Evolutionary conservation across 78 protist genomes (phyloP).

Genomic region (Salpingoeca rosetta): DNA sequence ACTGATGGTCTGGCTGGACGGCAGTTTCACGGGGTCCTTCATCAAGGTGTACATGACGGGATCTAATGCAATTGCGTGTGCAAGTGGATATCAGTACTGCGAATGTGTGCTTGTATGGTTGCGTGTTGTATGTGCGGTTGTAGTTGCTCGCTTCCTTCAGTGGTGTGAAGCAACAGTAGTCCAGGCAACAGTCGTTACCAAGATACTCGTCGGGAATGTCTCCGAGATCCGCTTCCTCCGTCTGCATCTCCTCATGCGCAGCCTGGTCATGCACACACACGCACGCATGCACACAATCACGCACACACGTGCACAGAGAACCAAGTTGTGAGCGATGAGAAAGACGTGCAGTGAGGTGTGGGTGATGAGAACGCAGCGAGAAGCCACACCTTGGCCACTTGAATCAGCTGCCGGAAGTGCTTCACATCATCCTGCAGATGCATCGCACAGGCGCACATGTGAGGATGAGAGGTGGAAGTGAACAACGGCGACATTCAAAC

Average conservation of each 20-base stretch:
- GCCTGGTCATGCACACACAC: background rate
- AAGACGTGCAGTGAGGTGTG: no score
- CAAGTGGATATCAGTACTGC: no score
- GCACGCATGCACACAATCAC: background rate
- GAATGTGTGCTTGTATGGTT: background rate
- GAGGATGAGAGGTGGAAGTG: no score
- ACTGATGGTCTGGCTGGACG: background rate
- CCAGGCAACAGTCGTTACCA: background rate
- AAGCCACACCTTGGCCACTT: no score
- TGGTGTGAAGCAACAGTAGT: no score
- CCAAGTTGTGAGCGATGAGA: no score
- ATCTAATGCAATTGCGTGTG: no score
- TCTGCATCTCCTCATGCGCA: background rate
- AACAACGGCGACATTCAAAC: no score
- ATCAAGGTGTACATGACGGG: constrained; percentile 24
- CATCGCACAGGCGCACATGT: no score
- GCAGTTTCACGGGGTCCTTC: constrained; percentile 27
- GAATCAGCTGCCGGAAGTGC: no score
- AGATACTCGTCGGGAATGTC: constrained; percentile 30
- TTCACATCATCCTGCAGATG: no score
- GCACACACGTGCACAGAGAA: background rate
- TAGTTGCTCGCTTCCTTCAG: background rate
- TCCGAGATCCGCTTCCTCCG: constrained; percentile 23
- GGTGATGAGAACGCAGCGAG: no score
- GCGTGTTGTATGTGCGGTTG: background rate